These are phyloP conservation scores for Protea cynaroides DNA, from an alignment of 164 flowering plant genomes.

Conservation along the genomic window DNA sequence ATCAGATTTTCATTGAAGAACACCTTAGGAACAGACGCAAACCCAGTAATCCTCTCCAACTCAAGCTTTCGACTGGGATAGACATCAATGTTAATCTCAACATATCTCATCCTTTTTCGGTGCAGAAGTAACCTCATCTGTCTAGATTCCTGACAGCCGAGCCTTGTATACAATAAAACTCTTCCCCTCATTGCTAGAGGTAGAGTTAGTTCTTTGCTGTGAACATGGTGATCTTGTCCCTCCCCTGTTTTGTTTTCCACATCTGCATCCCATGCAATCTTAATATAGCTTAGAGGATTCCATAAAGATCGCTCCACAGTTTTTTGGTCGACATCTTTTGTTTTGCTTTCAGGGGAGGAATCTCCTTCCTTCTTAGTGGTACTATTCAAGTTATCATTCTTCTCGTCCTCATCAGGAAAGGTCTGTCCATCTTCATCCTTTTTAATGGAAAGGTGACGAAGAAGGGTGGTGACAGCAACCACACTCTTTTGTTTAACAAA, in stretches of 20 bases:
- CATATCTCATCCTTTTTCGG: conserved; percentile 49
- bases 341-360: conserved; percentile 25
- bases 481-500: conserved; percentile 56
- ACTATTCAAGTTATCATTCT: conserved; percentile 8
- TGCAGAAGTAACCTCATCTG: conserved; percentile 52
- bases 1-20: conserved; percentile 65
- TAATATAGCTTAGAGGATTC: conserved; percentile 64
- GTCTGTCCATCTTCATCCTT: conserved; percentile 32
- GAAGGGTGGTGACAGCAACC: conserved; percentile 49
- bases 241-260: conserved; percentile 33
- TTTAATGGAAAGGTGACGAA: conserved; percentile 75
- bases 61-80: conserved; percentile 73
- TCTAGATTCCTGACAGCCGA: conserved; percentile 60
- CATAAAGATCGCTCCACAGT: conserved; percentile 41
- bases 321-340: conserved; percentile 31
- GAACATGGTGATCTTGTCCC: conserved; percentile 15
- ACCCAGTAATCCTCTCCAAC: conserved; percentile 61
- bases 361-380: conserved; percentile 21
- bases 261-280: conserved; percentile 29
- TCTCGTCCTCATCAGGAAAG: conserved; percentile 20
- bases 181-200: conserved; percentile 58
- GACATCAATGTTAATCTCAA: conserved; percentile 76
- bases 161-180: conserved; percentile 58
- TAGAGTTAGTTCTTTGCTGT: conserved; percentile 17
- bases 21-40: conserved; percentile 65